These are phyloP conservation scores for Podaxis sp. DNA, from an alignment of 768 basidiomycete species.

Conservation along the genomic window DNA sequence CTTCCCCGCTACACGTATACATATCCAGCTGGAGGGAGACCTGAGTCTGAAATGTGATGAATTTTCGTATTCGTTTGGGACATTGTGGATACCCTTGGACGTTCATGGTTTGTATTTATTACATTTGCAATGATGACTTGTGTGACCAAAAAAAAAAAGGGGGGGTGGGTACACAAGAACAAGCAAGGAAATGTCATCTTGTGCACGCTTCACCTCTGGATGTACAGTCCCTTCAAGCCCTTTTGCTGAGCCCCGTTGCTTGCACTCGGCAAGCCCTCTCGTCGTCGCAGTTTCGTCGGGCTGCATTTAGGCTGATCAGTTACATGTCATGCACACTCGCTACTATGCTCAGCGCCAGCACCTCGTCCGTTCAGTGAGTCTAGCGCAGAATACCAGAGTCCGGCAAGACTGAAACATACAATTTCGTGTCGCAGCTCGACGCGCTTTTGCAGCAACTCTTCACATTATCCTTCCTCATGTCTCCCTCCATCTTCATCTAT, in stretches of 20 bases:
- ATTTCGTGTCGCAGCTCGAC: conserved; percentile 49
- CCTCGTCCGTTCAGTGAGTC: conserved; percentile 59
- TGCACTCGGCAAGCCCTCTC: neutral
- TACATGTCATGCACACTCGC: conserved; percentile 55
- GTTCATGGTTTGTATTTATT: neutral
- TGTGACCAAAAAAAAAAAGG: conserved; percentile 1
- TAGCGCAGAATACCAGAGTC: conserved; percentile 10
- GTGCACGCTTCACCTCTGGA: neutral
- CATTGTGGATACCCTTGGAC: neutral
- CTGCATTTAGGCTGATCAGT: conserved; percentile 4
- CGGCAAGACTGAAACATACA: conserved; percentile 4
- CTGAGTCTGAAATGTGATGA: neutral
- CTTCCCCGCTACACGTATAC: conserved; percentile 7
- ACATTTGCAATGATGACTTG: neutral
- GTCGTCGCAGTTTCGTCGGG: neutral
- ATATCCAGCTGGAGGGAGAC: neutral
- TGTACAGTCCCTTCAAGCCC: neutral
- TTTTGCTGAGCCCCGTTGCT: neutral
- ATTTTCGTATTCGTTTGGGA: neutral
- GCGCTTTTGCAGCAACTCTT: conserved; percentile 68
- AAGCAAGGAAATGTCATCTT: conserved; percentile 4
- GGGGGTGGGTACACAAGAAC: conserved; percentile 5
- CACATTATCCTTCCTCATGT: conserved; percentile 72
- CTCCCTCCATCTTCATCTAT: conserved; percentile 58
- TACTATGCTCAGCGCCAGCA: conserved; percentile 68